A percentile compares a stretch with the other conserved stretches of the same genome.
phyloP scores from a whole-genome alignment of 2,329 filamentous ascomycete species.

The Aureobasidium sp. region DNA sequence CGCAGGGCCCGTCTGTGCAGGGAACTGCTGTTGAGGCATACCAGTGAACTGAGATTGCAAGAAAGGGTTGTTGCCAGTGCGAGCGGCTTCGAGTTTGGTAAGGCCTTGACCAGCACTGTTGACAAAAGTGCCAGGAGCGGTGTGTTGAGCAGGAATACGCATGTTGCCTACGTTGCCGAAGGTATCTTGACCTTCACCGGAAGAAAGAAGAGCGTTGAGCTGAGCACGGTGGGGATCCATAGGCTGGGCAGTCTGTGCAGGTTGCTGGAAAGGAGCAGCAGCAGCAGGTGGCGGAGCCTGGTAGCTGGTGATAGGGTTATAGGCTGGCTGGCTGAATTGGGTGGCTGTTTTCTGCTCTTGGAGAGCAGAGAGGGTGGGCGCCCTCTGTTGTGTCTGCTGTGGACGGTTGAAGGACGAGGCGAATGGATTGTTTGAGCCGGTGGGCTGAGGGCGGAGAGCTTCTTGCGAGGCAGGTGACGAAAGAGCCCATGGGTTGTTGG shows the following conservation, averaged over 20 bases:
- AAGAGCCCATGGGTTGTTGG: slow-evolving; percentile 85
- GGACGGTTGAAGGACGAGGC: slow-evolving; percentile 60
- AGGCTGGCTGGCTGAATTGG: slow-evolving; percentile 51
- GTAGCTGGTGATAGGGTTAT: slow-evolving; percentile 32
- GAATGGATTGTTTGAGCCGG: slow-evolving; percentile 97
- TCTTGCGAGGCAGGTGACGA: slow-evolving; percentile 50
- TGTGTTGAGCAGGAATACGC: slow-evolving; percentile 93
- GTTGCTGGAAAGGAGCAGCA: slow-evolving; percentile 38
- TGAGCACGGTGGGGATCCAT: slow-evolving; percentile 58
- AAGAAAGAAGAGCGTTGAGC: slow-evolving; percentile 78
- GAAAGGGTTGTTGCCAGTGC: slow-evolving; percentile 84
- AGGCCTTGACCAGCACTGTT: slow-evolving; percentile 87
- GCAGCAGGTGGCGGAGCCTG: slow-evolving; percentile 41
- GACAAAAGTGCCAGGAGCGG: slow-evolving; percentile 89
- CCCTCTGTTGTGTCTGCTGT: slow-evolving; percentile 49
- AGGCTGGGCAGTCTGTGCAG: slow-evolving; percentile 25
- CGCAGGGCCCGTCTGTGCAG: slow-evolving; percentile 42
- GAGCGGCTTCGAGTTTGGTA: slow-evolving; percentile 58
- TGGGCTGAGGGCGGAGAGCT: slow-evolving; percentile 71
- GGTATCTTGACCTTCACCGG: slow-evolving; percentile 89
- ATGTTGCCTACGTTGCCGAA: slow-evolving; percentile 96
- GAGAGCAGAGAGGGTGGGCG: slow-evolving; percentile 66
- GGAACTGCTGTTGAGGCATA: slow-evolving; percentile 35
- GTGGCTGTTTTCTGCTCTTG: slow-evolving; percentile 77
- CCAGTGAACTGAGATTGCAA: slow-evolving; percentile 77